These are phyloP conservation scores for Ganoderma sinense DNA, from an alignment of 1,284 basidiomycete genomes.

Conservation along the genomic window DNA sequence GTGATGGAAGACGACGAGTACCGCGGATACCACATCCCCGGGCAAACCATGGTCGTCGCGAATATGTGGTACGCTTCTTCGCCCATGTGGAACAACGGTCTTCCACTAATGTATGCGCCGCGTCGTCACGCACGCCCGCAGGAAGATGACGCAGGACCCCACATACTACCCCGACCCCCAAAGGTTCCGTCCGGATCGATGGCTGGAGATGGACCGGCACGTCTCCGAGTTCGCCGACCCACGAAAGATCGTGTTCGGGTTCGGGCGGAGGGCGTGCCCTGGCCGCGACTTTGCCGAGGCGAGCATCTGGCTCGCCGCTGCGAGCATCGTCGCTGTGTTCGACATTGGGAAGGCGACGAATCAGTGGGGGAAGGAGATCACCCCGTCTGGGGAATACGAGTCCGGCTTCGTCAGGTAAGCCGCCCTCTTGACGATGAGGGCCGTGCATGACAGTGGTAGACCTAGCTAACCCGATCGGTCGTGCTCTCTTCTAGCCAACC, in stretches of 20 bases:
- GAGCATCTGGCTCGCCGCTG: conserved; percentile 35
- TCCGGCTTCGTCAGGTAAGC: conserved; percentile 36
- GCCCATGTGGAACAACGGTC: background rate
- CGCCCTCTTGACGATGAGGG: background rate
- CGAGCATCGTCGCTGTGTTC: conserved; percentile 33
- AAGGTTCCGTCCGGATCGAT: conserved; percentile 42
- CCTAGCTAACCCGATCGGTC: background rate
- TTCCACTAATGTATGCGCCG: too few species aligned
- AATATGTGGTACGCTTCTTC: conserved; percentile 51
- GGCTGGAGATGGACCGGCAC: conserved; percentile 34
- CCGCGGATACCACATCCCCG: conserved; percentile 54
- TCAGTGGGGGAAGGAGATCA: conserved; percentile 30
- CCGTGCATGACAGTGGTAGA: too few species aligned
- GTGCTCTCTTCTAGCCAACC: conserved; percentile 27
- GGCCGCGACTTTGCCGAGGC: conserved; percentile 38
- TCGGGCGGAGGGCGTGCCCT: conserved; percentile 39
- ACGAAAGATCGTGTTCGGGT: conserved; percentile 41
- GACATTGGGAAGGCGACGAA: conserved; percentile 32
- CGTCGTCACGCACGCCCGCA: conserved; percentile 15
- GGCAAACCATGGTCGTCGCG: conserved; percentile 52
- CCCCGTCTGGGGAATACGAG: conserved; percentile 30
- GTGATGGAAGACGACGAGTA: conserved; percentile 57
- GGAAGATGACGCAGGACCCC: conserved; percentile 42
- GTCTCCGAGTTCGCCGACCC: conserved; percentile 35
- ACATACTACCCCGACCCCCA: conserved; percentile 36